Conservation (phyloP, 139 green algal genomes). For the Nannochloris sp. region DNA sequence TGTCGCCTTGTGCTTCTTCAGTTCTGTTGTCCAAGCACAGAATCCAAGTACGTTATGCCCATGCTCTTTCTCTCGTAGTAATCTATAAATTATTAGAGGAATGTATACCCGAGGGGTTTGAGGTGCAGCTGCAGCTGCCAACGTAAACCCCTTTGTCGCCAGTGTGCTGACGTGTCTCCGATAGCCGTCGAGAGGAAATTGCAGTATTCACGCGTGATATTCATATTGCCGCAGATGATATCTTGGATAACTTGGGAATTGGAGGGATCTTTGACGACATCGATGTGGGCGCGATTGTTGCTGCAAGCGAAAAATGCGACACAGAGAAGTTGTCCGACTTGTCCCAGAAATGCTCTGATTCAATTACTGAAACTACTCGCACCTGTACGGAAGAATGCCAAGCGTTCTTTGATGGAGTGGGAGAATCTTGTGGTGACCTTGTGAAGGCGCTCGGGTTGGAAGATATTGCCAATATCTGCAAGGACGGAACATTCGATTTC, state of each 20-base stretch:
- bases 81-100: no score
- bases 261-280: background rate
- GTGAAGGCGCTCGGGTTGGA: background rate
- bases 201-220: no score
- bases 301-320: background rate
- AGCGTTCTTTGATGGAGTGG: background rate
- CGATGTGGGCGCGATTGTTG: background rate
- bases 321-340: background rate
- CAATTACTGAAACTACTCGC: background rate
- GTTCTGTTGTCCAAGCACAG: no score
- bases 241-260: background rate
- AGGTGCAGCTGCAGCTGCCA: background rate
- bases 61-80: no score
- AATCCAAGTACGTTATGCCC: no score
- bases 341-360: background rate
- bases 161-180: no score
- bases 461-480: background rate
- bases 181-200: no score
- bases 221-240: no score
- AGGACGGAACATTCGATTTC: background rate
- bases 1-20: no score
- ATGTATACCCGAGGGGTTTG: no score
- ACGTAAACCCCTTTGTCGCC: no score
- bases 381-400: background rate
- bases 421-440: background rate